Percentiles rank a stretch among this genome's conserved stretches.
Conservation (phyloP, 2,329 filamentous ascomycete genomes). For the Sporothrix euskadiensis region DNA sequence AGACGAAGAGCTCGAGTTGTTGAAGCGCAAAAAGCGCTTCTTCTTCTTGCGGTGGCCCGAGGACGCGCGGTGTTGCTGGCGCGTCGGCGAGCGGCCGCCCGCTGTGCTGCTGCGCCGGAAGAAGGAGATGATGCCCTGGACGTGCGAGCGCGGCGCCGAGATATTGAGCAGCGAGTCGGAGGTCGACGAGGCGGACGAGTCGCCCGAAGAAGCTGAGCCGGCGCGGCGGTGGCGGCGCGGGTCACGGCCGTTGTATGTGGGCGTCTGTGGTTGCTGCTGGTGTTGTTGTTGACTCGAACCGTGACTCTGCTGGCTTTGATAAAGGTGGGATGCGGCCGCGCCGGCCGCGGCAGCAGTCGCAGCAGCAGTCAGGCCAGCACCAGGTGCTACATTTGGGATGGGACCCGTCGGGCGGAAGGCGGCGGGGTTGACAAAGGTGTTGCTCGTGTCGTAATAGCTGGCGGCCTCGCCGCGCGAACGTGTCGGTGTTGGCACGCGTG, state of each 20-base stretch:
- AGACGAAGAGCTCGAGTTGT: constrained; percentile 56
- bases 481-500: neutral
- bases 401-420: constrained; percentile 23
- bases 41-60: constrained; percentile 38
- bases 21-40: constrained; percentile 50
- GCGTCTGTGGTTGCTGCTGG: neutral
- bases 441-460: constrained; percentile 27
- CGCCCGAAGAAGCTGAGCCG: constrained; percentile 37
- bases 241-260: constrained; percentile 4
- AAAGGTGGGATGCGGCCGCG: constrained; percentile 30
- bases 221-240: constrained; percentile 25
- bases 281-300: constrained; percentile 35
- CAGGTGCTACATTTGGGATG: constrained; percentile 26
- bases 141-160: constrained; percentile 37
- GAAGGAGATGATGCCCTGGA: constrained; percentile 41
- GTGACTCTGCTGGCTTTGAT: constrained; percentile 29
- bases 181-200: constrained; percentile 39
- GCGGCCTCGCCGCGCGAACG: constrained; percentile 26
- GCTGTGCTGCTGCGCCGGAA: constrained; percentile 34
- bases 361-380: neutral
- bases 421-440: constrained; percentile 16
- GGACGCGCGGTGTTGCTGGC: constrained; percentile 21
- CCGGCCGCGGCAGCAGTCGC: neutral
- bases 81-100: constrained; percentile 1
- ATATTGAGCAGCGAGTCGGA: constrained; percentile 42